Evolutionary conservation across 1,284 basidiomycete species (phyloP), one percentile per base, ranked within the genome.

Genomic region (Trichosporon asahii): DNA sequence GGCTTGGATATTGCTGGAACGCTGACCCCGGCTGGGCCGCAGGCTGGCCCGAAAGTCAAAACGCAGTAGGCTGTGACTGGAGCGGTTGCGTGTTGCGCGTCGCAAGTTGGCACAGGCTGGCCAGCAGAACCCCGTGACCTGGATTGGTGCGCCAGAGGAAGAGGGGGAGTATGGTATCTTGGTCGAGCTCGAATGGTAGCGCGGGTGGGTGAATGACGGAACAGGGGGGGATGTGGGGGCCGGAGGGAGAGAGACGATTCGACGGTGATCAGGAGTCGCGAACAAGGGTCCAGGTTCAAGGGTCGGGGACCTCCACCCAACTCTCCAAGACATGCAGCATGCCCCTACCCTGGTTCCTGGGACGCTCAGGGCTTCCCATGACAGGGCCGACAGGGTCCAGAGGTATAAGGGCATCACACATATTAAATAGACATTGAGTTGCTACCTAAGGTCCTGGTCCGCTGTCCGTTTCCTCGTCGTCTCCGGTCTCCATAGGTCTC

Each of bases 391-490:
- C 57, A 61, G 57, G 57, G 57, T 31, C 27, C 27, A 29, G 15
- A 61, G 57, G 57, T 9, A 61, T 61, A 61, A 61, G 57, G 57
- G 57, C 57, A 61, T 61, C 57, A 61, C 57, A 61, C 57, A 33
- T 61, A 61, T 61, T 61, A 61, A 61, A 61, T 61, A 31, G 57
- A 33, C 57, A 61, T 61, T 61, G 57, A 61, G 57, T 61, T 61
- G 57, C 57, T 18, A 18, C 57, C 57, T 61, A 21, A 61, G 57
- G 57, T 61, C 57, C 57, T 61, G 57, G 57, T 61, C 27, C 21
- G 27, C 57, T 21, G 35, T 37, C 35, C 29, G 27, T n/a, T 29
- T 31, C 29, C 57, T 61, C 57, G 15, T n/a, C 57, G 57, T 61
- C 57, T 29, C 57, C 35, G 35, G 57, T 61, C 15, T 31, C 49